These are phyloP conservation scores for Argentina anserina DNA, from an alignment of 306 rosid species.

Conservation along the genomic window DNA sequence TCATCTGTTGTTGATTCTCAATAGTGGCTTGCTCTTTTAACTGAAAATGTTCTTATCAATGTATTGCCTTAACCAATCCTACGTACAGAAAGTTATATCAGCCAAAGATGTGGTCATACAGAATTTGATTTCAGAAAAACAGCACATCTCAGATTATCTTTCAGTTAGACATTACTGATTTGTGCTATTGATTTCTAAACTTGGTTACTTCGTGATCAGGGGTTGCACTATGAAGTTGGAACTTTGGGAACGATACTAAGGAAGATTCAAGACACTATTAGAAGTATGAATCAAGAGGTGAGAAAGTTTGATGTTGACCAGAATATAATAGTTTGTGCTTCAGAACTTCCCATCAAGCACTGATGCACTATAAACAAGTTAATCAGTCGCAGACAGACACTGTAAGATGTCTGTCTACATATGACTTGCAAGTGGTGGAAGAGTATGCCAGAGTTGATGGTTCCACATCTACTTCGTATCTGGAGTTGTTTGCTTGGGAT, in stretches of 20 bases:
- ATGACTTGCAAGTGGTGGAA: neutral
- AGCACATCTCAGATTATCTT: conserved; percentile 26
- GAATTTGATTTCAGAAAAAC: conserved; percentile 55
- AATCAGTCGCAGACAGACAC: neutral
- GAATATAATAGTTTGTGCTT: neutral
- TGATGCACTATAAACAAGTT: neutral
- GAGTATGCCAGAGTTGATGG: neutral
- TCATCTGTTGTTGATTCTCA: conserved; percentile 14
- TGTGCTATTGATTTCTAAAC: conserved; percentile 24
- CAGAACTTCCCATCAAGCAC: conserved; percentile 3
- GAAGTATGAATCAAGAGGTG: conserved; percentile 63
- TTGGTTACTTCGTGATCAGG: conserved; percentile 38
- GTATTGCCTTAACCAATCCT: conserved; percentile 46
- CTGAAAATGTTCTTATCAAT: neutral
- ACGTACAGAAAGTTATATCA: conserved; percentile 58
- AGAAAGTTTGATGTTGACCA: neutral
- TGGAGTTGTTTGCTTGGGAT: neutral
- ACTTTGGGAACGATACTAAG: conserved; percentile 47
- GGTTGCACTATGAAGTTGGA: conserved; percentile 53
- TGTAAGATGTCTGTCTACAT: neutral
- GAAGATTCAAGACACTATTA: conserved; percentile 50
- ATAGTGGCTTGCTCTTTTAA: conserved; percentile 12
- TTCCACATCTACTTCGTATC: neutral
- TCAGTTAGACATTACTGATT: neutral
- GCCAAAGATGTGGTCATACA: conserved; percentile 52